Percentiles rank a stretch among this genome's conserved stretches.
phyloP scores from a whole-genome alignment of 352 stramenopile genomes.

The Globisporangium apiculatum region DNA sequence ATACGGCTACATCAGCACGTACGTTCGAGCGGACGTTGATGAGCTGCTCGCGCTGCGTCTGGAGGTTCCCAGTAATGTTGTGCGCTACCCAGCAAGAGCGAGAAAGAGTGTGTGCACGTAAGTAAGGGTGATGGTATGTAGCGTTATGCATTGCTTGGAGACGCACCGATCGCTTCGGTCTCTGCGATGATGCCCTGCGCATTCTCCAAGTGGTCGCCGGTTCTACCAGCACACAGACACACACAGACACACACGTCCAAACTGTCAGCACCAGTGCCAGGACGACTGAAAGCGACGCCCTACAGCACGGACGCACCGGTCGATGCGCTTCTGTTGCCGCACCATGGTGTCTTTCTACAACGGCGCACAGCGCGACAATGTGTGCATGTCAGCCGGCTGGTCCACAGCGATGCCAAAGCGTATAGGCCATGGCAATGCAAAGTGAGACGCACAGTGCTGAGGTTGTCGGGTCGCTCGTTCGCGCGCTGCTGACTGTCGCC shows the following conservation, averaged over 20 bases:
- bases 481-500: constrained; percentile 58
- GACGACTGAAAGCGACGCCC: neutral
- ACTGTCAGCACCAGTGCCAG: neutral
- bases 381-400: neutral
- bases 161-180: constrained; percentile 53
- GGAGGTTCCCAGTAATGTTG: constrained; percentile 68
- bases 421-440: neutral
- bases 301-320: constrained; percentile 22
- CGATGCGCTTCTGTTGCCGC: constrained; percentile 64
- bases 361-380: neutral
- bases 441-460: constrained; percentile 22
- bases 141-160: neutral
- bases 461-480: constrained; percentile 29
- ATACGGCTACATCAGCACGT: constrained; percentile 11
- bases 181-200: constrained; percentile 61
- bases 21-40: constrained; percentile 73
- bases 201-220: constrained; percentile 63
- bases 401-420: neutral
- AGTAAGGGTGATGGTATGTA: too few species aligned
- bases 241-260: neutral
- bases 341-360: constrained; percentile 58
- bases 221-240: constrained; percentile 13
- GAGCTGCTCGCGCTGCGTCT: constrained; percentile 63
- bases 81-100: constrained; percentile 19
- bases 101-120: neutral